Evolutionary conservation across 2,329 filamentous ascomycete genomes (phyloP), one percentile per base, ranked within the genome.

Genomic region (Ceratocystis colombiana): DNA sequence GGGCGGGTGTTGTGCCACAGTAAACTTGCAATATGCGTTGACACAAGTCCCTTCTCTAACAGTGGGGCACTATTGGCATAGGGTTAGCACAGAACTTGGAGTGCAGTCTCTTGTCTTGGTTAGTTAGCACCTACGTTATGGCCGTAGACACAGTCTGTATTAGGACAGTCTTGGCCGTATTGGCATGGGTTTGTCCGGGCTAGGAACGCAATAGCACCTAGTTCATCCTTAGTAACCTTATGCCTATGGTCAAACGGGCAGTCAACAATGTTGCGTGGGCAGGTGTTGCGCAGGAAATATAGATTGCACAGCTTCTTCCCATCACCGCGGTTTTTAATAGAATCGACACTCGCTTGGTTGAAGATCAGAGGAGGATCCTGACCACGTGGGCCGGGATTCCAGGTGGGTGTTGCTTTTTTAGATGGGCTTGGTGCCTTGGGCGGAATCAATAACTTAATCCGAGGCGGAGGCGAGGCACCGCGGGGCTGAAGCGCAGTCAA

Each of bases 231-330:
- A 4, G 76, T 79, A 2, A 80, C 78, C 69, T 76, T 79, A 70
- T 84, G 80, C 59, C 79, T 75, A 72, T 86, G 84, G 67, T 82
- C 80, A 70, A 84, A 86, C 62, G 74, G 76, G 73, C 84, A 86
- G 4, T 76, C 74, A 2, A 20, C 4, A n/a, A 78, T 75, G 8
- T 77, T 77, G 70, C 84, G 85, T 61, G 76, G 72, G 70, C 84
- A 86, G 0, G 79, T 79, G 0, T 82, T 82, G 20, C 82, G 77
- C 37, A 86, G 77, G 70, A 83, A 85, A 70, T 84, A 81, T 62
- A 83, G 83, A 72, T 86, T 86, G 76, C 84, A 86, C 6, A 85
- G 74, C 73, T 85, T 85, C 68, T 80, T 78, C 69, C 74, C 75
- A 41, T 79, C 80, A 66, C 79, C 80, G 67, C 82, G 77, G 71